These are phyloP conservation scores for Inga laurina DNA, from an alignment of 306 rosid genomes.

Conservation along the genomic window DNA sequence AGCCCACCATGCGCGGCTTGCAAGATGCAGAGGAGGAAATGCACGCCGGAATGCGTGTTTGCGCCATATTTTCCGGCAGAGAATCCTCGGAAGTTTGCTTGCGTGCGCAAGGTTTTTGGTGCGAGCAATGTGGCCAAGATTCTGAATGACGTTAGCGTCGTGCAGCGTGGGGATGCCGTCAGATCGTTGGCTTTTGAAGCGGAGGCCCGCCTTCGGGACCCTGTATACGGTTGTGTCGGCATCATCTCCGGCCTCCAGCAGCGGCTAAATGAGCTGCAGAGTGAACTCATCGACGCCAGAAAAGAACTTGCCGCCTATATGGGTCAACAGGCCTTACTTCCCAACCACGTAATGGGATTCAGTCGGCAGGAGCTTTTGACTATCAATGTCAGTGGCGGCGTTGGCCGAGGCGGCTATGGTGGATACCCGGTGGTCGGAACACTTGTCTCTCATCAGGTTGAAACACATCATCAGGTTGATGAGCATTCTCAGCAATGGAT, in stretches of 20 bases:
- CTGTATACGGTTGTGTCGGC: slow-evolving; percentile 11
- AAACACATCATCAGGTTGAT: neutral
- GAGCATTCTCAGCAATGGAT: neutral
- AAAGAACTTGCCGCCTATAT: neutral
- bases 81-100: neutral
- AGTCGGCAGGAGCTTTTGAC: neutral
- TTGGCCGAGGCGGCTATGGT: neutral
- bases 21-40: neutral
- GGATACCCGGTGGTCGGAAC: neutral
- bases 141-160: neutral
- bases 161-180: slow-evolving; percentile 47
- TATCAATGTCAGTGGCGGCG: neutral
- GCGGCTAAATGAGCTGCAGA: neutral
- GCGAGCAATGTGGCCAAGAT: neutral
- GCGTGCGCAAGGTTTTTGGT: neutral
- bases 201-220: neutral
- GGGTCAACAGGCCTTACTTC: neutral
- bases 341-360: neutral
- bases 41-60: neutral
- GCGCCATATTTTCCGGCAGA: neutral
- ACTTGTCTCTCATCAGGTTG: neutral
- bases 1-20: neutral
- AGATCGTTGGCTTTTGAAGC: slow-evolving; percentile 25
- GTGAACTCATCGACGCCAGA: neutral
- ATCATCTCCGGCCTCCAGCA: neutral